phyloP scores from a whole-genome alignment of 2,329 filamentous ascomycete species.

The Alternaria postmessia region DNA sequence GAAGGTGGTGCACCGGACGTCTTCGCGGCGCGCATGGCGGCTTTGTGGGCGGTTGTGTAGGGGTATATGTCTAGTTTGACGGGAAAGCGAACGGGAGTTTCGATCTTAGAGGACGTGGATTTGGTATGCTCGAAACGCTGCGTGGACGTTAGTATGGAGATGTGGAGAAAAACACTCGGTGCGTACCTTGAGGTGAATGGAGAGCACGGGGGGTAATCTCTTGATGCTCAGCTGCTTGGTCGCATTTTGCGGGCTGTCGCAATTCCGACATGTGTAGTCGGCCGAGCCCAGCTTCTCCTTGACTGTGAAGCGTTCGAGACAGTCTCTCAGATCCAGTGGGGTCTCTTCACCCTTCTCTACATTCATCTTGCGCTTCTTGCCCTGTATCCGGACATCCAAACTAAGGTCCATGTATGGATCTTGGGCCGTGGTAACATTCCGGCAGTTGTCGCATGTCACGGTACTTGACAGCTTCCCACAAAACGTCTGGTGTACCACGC shows the following conservation, averaged over 20 bases:
- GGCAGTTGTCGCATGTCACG: conserved; percentile 88
- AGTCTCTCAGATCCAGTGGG: conserved; percentile 60
- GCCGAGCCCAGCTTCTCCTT: conserved; percentile 77
- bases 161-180: background rate
- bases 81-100: conserved; percentile 85
- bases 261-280: conserved; percentile 86
- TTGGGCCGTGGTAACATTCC: conserved; percentile 80
- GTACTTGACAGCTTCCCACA: conserved; percentile 91
- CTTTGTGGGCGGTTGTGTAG: conserved; percentile 73
- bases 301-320: conserved; percentile 86
- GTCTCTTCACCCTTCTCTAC: conserved; percentile 39
- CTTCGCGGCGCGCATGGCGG: conserved; percentile 32
- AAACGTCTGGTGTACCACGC: conserved; percentile 93
- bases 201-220: conserved; percentile 84
- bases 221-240: conserved; percentile 86
- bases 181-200: conserved; percentile 87
- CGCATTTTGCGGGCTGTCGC: conserved; percentile 76
- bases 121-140: conserved; percentile 79
- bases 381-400: conserved; percentile 79
- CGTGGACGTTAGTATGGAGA: background rate
- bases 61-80: conserved; percentile 88
- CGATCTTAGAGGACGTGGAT: conserved; percentile 82
- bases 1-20: conserved; percentile 49
- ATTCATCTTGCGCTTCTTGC: conserved; percentile 70
- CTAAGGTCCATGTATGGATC: conserved; percentile 93